These are phyloP conservation scores for Centaurea solstitialis DNA, from an alignment of 129 eudicot species.

Conservation along the genomic window DNA sequence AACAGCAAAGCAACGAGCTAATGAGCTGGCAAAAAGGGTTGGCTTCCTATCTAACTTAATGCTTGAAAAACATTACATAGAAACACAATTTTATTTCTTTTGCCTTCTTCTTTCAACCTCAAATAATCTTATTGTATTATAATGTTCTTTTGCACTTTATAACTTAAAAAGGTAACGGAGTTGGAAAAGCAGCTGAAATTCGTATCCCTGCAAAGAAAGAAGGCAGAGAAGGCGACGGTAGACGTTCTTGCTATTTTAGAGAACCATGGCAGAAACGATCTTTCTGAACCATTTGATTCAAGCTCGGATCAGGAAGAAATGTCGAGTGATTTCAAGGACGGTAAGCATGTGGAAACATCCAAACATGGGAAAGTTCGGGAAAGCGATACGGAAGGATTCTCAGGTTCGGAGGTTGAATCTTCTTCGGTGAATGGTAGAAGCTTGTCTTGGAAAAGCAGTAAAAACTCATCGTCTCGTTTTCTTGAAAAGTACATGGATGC, in stretches of 20 bases:
- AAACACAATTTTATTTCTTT: background rate
- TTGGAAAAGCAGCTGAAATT: slow-evolving; percentile 82
- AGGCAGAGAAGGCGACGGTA: slow-evolving; percentile 87
- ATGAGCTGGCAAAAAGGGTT: slow-evolving; percentile 90
- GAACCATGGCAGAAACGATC: slow-evolving; percentile 60
- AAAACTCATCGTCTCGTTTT: slow-evolving; percentile 44
- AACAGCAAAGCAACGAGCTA: slow-evolving; percentile 78
- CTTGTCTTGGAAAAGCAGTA: slow-evolving; percentile 86
- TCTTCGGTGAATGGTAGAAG: slow-evolving; percentile 66
- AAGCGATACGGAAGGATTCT: slow-evolving; percentile 47
- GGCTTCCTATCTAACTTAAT: slow-evolving; percentile 29
- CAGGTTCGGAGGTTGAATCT: slow-evolving; percentile 81
- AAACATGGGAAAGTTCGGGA: slow-evolving; percentile 23
- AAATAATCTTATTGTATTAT: slow-evolving; percentile 10
- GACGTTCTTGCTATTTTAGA: slow-evolving; percentile 80
- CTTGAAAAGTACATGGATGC: slow-evolving; percentile 52
- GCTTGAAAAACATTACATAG: background rate
- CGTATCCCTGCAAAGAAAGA: slow-evolving; percentile 74
- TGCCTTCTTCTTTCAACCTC: background rate
- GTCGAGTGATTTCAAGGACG: slow-evolving; percentile 35
- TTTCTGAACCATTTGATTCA: slow-evolving; percentile 69
- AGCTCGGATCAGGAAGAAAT: slow-evolving; percentile 63
- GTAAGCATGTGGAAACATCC: slow-evolving; percentile 39
- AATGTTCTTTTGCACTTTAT: slow-evolving; percentile 11
- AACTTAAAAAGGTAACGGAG: slow-evolving; percentile 56